Evolutionary conservation across 2,329 filamentous ascomycete genomes (phyloP).

Genomic region (Blastomyces gilchristii): DNA sequence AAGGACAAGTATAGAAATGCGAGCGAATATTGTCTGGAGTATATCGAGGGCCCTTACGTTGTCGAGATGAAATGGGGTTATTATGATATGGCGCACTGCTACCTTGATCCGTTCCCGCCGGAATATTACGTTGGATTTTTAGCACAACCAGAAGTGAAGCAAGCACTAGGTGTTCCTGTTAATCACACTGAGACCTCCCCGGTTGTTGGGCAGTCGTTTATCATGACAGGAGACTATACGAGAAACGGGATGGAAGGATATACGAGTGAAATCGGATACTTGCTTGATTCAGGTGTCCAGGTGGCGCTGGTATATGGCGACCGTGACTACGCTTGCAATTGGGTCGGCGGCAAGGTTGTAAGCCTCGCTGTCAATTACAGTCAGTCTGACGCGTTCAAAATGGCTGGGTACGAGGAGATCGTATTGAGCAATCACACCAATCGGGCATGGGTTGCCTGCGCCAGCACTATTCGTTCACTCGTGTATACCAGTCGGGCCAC

Average conservation of each 20-base stretch:
- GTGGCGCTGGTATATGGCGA: conserved; percentile 51
- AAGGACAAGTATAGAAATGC: conserved; percentile 38
- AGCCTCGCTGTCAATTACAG: conserved; percentile 38
- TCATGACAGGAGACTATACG: conserved; percentile 37
- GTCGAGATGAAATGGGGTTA: conserved; percentile 34
- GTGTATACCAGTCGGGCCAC: conserved; percentile 19
- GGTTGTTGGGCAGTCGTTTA: conserved; percentile 41
- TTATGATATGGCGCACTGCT: conserved; percentile 47
- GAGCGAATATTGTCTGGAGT: conserved; percentile 31
- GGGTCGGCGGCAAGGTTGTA: conserved; percentile 40
- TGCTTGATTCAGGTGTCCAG: conserved; percentile 50
- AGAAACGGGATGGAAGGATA: conserved; percentile 42
- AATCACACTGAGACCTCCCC: conserved; percentile 41
- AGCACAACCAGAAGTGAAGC: conserved; percentile 47
- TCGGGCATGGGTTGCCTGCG: conserved; percentile 31
- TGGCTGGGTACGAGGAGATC: conserved; percentile 19
- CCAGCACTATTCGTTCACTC: conserved; percentile 32
- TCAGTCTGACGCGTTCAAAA: conserved; percentile 29
- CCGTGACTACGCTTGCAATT: conserved; percentile 45
- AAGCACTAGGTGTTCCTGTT: conserved; percentile 52
- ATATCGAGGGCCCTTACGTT: conserved; percentile 38
- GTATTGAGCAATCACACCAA: conserved; percentile 18
- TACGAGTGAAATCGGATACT: conserved; percentile 27
- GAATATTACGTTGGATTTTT: conserved; percentile 51
- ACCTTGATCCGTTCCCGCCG: conserved; percentile 42